These are phyloP conservation scores for Blastobotrys attinorum DNA, from an alignment of 805 yeast genomes.

Conservation along the genomic window DNA sequence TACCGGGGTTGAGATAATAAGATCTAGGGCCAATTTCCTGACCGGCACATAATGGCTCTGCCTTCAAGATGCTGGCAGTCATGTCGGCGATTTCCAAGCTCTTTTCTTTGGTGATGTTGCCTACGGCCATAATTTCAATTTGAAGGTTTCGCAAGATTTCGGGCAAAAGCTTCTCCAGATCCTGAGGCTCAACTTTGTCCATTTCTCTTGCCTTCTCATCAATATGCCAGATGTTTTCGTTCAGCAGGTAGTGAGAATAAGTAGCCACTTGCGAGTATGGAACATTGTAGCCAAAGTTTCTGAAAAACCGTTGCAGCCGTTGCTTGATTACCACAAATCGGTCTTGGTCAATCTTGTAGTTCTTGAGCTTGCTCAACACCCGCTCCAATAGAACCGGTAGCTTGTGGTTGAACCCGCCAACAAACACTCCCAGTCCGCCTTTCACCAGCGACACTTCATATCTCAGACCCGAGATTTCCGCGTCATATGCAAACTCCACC, in stretches of 20 bases:
- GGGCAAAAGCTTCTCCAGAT: slow-evolving; percentile 44
- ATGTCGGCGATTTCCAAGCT: slow-evolving; percentile 44
- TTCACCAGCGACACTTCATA: slow-evolving; percentile 50
- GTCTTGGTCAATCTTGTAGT: slow-evolving; percentile 42
- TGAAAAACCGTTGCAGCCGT: slow-evolving; percentile 50
- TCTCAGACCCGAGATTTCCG: slow-evolving; percentile 69
- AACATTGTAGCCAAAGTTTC: slow-evolving; percentile 60
- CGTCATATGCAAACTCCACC: slow-evolving; percentile 72
- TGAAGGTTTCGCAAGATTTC: slow-evolving; percentile 52
- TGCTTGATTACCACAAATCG: slow-evolving; percentile 65
- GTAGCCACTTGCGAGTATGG: slow-evolving; percentile 76
- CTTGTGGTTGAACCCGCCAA: slow-evolving; percentile 82
- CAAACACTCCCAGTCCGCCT: slow-evolving; percentile 61
- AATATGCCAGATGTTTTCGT: slow-evolving; percentile 61
- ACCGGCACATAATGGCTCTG: slow-evolving; percentile 36
- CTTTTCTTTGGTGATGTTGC: slow-evolving; percentile 54
- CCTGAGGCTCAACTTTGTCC: slow-evolving; percentile 38
- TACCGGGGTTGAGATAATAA: slow-evolving; percentile 25
- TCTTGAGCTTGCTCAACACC: slow-evolving; percentile 46
- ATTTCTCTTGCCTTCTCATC: slow-evolving; percentile 52
- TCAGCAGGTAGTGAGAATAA: slow-evolving; percentile 53
- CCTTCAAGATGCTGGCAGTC: slow-evolving; percentile 33
- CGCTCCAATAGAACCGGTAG: slow-evolving; percentile 52
- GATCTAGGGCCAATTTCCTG: slow-evolving; percentile 40
- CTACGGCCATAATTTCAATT: slow-evolving; percentile 66